Percentiles rank a stretch among this genome's conserved stretches.
Evolutionary conservation across 2,329 filamentous ascomycete species (phyloP).

Genomic region (Pseudogymnoascus sp.): DNA sequence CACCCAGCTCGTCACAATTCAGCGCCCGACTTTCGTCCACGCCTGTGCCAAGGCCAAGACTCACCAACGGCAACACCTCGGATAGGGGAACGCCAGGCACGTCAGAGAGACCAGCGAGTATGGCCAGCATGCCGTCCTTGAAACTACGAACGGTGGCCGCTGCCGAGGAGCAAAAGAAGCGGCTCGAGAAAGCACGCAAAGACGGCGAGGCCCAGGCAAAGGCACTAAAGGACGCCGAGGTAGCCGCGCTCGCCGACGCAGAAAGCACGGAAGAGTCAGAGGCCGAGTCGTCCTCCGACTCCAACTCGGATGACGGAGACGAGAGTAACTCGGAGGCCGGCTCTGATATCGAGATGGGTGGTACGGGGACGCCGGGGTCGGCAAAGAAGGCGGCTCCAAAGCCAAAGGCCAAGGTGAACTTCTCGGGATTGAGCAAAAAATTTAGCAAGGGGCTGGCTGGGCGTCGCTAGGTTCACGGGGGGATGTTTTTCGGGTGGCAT

Average conservation of each 20-base stretch:
- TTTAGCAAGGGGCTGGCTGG: not conserved
- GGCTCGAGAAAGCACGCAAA: not conserved
- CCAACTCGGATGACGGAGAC: constrained; percentile 1
- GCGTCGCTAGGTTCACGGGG: not conserved
- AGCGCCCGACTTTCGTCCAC: not conserved
- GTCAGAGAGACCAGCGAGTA: not conserved
- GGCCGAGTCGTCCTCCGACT: not conserved
- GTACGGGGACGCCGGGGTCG: not conserved
- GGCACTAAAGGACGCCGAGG: not conserved
- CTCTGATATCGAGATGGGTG: constrained; percentile 1
- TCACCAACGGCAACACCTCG: not conserved
- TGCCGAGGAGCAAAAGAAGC: not conserved
- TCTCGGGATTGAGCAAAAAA: not conserved
- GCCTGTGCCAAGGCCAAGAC: not conserved
- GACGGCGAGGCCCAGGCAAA: not conserved
- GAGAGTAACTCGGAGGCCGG: constrained; percentile 1
- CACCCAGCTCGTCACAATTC: not conserved
- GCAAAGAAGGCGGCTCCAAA: not conserved
- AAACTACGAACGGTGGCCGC: not conserved
- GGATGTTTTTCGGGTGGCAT: not conserved
- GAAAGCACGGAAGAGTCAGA: not conserved
- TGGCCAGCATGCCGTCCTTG: not conserved
- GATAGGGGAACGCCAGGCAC: not conserved
- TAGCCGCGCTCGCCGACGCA: not conserved
- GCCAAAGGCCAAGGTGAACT: constrained; percentile 9